Evolutionary conservation across 2,329 filamentous ascomycete genomes (phyloP).

Genomic region (Ophiostoma sp.): DNA sequence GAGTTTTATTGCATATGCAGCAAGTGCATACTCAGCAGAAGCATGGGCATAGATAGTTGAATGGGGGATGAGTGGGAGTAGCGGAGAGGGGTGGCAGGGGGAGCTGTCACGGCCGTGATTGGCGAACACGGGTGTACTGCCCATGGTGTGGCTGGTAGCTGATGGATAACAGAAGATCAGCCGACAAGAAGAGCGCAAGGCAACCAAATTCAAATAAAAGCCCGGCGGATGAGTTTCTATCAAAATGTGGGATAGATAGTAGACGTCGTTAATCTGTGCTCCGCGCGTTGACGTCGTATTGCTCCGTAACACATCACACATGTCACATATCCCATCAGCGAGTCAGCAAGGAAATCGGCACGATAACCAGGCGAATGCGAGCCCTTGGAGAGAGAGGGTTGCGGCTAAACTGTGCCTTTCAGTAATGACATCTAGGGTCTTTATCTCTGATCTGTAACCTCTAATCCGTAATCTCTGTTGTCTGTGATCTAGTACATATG

Average conservation of each 20-base stretch:
- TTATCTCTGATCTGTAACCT: background rate
- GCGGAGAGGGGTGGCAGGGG: background rate
- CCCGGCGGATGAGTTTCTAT: background rate
- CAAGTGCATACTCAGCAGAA: background rate
- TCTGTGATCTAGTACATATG: background rate
- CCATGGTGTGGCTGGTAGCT: background rate
- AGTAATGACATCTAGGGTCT: background rate
- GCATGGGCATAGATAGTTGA: background rate
- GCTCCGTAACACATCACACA: background rate
- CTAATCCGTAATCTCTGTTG: background rate
- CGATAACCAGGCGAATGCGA: background rate
- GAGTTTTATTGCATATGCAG: background rate
- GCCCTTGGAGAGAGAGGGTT: background rate
- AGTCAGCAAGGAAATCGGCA: background rate
- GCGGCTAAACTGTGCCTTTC: background rate
- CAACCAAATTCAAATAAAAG: background rate
- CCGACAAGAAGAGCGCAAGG: background rate
- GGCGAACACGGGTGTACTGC: background rate
- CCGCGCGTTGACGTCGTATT: constrained; percentile 1
- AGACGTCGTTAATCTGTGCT: background rate
- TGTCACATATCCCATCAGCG: background rate
- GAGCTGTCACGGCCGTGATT: background rate
- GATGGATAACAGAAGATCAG: background rate
- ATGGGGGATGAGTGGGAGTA: background rate
- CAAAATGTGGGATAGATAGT: background rate